Evolutionary conservation across 306 rosid genomes (phyloP), one percentile per base, ranked within the genome.

Genomic region (Medicago truncatula): DNA sequence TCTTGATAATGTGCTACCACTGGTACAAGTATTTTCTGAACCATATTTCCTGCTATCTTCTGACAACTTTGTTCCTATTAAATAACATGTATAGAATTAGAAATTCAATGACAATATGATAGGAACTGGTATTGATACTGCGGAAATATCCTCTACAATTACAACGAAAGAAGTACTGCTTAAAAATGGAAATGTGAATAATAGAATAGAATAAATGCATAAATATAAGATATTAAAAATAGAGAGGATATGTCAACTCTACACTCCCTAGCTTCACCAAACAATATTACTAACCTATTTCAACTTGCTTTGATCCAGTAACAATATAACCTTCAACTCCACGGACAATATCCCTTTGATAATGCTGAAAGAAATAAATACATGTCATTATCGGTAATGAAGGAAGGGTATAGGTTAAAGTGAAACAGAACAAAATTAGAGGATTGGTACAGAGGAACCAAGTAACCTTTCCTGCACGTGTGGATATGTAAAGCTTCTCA

Each of bases 21-120:
- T 92, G 47, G 97, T 92, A 79, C 98, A 95, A n/a, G 97, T 90
- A 89, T 86, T 92, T 85, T 90, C 98, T 15, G 92, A 79, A 76
- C 98, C 97, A 83, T 95, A 90, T 90, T 90, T 95, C 83, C 96
- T 86, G 87, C 97, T 92, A 83, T 95, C 98, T 79, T 95, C 98
- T 10, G 98, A 95, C 76, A 95, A 84, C 88, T 92, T 95, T 72
- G 97, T 87, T 83, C 98, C 98, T 95, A 68, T 84, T 50, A 73
- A 80, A 86, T 78, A 84, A 69, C 56, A 81, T 63, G 58, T 52
- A 73, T 8, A 75, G 38, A 36, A 74, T 61, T 28, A 61, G 18
- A 61, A 61, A 77, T 50, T 76, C 83, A 65, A 71, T 54, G 73
- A 66, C 58, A 44, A 9, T 18, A 47, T 13, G 31, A 77, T 4